Base-by-base conservation (phyloP, 176 grass and related monocot species). In the Leersia perrieri region DNA sequence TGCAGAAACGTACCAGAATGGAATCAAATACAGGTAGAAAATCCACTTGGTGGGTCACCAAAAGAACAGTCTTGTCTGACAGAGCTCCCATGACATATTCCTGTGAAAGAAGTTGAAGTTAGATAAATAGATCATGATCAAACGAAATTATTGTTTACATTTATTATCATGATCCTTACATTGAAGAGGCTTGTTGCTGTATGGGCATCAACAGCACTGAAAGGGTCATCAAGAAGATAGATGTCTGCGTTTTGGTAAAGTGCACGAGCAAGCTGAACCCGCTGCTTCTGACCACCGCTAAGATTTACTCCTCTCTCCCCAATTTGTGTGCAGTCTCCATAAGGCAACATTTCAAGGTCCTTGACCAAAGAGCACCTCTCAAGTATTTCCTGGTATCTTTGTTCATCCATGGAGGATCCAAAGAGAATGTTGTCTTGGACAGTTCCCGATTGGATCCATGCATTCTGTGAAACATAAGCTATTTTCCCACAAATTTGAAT, bases 21-120 rank as follows among this genome's bases (percentile, higher is more conserved):
- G 74, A 80, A 77, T 98, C 84, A 84, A 98, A 98, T 57, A 85
- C 80, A 1, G 88, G 90, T 55, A 98, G 87, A 77, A 98, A 93
- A 86, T 98, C 95, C 5, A 95, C 95, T 95, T 98, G 92, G 60
- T 98, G 95, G 18, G 95, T 95, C 64, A 95, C 95, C 62, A 98
- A 64, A 72, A 98, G 70, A 35, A 98, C 84, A 65, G 90, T 91
- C 79, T 98, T 98, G 47, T 91, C 85, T 82, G 88, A 85, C 40
- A 98, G 79, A 85, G 87, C 90, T 40, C 66, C 81, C 90, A 91
- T 93, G 53, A 98, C 90, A 76, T 98, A 98, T 82, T 95, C 90
- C 95, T 98, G 82, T 57, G 27, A 80, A 51, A 34, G 60, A 34
- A n/a, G n/a, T n/a, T 51, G 36, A 14, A 10, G 13, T 11, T 81